A percentile compares a stretch with the other conserved stretches of the same genome.
Conservation (phyloP, 768 basidiomycete species). For the Mycena floridula region DNA sequence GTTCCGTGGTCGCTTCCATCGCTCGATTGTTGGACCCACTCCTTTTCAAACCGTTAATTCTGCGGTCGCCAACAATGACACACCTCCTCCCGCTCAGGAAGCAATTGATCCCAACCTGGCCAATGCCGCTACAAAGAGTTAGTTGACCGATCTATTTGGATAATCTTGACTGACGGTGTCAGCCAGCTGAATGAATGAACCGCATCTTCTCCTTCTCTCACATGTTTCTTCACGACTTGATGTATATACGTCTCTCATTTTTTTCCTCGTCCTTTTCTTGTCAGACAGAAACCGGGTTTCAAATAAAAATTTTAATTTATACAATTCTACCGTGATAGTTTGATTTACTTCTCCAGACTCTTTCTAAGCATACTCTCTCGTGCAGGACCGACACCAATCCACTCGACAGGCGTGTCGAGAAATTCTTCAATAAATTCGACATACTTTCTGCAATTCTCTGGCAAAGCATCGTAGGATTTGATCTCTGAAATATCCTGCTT, state of each 20-base stretch:
- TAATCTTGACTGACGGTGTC: no score
- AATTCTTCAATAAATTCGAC: slow-evolving; percentile 80
- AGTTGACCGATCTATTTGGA: no score
- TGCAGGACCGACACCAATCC: slow-evolving; percentile 91
- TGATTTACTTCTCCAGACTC: no score
- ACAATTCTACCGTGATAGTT: no score
- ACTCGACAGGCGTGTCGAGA: slow-evolving; percentile 70
- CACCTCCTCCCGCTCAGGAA: not conserved
- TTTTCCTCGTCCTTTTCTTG: not conserved
- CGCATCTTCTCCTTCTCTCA: no score
- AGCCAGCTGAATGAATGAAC: no score
- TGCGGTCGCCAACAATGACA: not conserved
- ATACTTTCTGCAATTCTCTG: slow-evolving; percentile 81
- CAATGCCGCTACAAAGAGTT: not conserved
- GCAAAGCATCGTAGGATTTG: slow-evolving; percentile 67
- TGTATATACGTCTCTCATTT: not conserved
- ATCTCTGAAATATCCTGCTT: slow-evolving; percentile 62
- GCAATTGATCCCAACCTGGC: not conserved
- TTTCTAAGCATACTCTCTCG: slow-evolving; percentile 66
- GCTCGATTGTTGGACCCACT: slow-evolving; percentile 38
- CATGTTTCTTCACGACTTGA: not conserved
- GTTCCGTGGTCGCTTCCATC: slow-evolving; percentile 50
- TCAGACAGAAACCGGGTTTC: no score
- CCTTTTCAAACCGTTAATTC: slow-evolving; percentile 30
- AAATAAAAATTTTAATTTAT: no score